Percentiles rank a stretch among this genome's conserved stretches.
phyloP scores from a whole-genome alignment of 371 early-diverging fungal genomes.

The Mucor ambiguus region DNA sequence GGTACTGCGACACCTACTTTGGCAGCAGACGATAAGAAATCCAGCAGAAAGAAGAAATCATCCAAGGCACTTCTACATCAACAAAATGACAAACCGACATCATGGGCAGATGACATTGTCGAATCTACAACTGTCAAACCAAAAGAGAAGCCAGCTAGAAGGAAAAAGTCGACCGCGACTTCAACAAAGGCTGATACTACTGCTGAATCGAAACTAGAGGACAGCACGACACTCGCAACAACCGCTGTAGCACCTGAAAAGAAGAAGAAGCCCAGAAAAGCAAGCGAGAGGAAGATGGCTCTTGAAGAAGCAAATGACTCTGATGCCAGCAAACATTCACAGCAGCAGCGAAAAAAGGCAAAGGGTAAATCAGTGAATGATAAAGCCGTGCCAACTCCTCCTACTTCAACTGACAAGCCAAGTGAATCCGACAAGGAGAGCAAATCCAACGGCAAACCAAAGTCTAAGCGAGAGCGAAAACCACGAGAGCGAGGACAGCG shows the following conservation, averaged over 20 bases:
- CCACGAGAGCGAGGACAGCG: conserved; percentile 2
- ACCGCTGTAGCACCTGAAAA: not conserved
- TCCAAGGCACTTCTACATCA: not conserved
- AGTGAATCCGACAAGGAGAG: not conserved
- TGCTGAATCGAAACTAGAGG: not conserved
- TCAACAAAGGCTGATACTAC: not conserved
- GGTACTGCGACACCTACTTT: not conserved
- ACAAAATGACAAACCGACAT: not conserved
- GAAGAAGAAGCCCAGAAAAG: not conserved
- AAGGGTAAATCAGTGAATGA: not conserved
- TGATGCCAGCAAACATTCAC: not conserved
- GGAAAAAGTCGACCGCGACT: not conserved
- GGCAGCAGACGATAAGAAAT: not conserved
- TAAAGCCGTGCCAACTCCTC: not conserved
- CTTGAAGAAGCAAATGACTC: not conserved
- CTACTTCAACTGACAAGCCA: not conserved
- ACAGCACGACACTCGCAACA: not conserved
- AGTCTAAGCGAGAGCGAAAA: conserved; percentile 5
- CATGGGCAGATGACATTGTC: not conserved
- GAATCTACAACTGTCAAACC: not conserved
- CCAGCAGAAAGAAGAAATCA: not conserved
- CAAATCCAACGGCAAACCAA: not conserved
- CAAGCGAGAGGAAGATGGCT: not conserved
- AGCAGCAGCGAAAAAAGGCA: not conserved
- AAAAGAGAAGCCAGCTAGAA: not conserved